Percentiles rank a stretch among this genome's conserved stretches.
phyloP scores from a whole-genome alignment of 1,139 yeast species.

The Blastobotrys elegans region DNA sequence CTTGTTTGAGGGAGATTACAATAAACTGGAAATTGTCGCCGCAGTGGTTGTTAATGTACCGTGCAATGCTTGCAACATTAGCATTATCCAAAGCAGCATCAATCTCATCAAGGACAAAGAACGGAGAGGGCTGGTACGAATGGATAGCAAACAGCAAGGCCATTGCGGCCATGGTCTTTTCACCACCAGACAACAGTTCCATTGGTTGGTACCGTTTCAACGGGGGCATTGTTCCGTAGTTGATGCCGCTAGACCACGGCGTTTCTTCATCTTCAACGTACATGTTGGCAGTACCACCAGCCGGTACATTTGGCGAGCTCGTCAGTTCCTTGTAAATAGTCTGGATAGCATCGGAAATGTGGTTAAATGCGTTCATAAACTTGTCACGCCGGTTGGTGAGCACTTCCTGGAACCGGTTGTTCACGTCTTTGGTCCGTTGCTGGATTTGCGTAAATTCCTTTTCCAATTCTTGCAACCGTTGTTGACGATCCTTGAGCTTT shows the following conservation, averaged over 20 bases:
- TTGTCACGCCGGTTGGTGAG: slow-evolving; percentile 54
- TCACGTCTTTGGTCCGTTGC: slow-evolving; percentile 52
- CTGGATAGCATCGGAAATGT: slow-evolving; percentile 69
- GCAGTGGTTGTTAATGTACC: slow-evolving; percentile 71
- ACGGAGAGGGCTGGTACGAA: slow-evolving; percentile 89
- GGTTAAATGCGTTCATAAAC: slow-evolving; percentile 71
- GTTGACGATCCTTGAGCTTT: slow-evolving; percentile 65
- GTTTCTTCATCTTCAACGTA: slow-evolving; percentile 86
- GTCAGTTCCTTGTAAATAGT: slow-evolving; percentile 85
- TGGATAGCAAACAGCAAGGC: slow-evolving; percentile 90
- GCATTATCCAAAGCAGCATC: slow-evolving; percentile 95
- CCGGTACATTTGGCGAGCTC: slow-evolving; percentile 49
- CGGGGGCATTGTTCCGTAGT: slow-evolving; percentile 96
- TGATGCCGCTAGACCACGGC: slow-evolving; percentile 71
- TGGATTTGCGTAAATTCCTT: slow-evolving; percentile 61
- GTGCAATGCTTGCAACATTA: slow-evolving; percentile 80
- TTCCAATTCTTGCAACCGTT: slow-evolving; percentile 56
- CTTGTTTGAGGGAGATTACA: slow-evolving; percentile 86
- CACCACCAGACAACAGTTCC: slow-evolving; percentile 95
- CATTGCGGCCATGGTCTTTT: slow-evolving; percentile 92
- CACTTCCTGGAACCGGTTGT: slow-evolving; percentile 54
- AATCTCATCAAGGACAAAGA: slow-evolving; percentile 91
- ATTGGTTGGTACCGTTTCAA: slow-evolving; percentile 89
- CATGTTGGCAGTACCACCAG: slow-evolving; percentile 88
- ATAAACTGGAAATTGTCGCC: slow-evolving; percentile 84